Evolutionary conservation across 1,284 basidiomycete genomes (phyloP).

Genomic region (Pterula multifida): DNA sequence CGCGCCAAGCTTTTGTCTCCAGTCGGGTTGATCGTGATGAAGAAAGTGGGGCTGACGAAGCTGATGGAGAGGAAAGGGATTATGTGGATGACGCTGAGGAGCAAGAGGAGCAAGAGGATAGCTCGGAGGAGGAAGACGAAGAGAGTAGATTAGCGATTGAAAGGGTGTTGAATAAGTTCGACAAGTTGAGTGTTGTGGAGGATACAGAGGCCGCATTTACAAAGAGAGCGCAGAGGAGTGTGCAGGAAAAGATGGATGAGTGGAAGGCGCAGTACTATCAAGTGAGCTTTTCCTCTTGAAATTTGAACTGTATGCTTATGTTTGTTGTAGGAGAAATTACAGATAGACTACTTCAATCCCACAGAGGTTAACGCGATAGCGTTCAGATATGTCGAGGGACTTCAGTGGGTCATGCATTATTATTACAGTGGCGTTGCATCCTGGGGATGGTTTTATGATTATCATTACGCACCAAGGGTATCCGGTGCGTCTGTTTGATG

Average conservation of each 20-base stretch:
- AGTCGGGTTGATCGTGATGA: constrained; percentile 19
- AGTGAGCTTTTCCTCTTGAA: constrained; percentile 25
- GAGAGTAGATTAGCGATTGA: constrained; percentile 65
- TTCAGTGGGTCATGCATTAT: constrained; percentile 99
- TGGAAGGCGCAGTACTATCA: constrained; percentile 91
- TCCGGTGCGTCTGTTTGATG: constrained; percentile 47
- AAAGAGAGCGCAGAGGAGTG: constrained; percentile 56
- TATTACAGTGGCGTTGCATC: constrained; percentile 96
- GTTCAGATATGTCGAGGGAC: constrained; percentile 83
- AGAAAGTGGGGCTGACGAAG: constrained; percentile 22
- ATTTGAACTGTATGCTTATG: constrained; percentile 1
- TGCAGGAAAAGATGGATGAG: constrained; percentile 79
- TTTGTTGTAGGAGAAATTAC: constrained; percentile 60
- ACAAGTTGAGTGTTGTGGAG: constrained; percentile 64
- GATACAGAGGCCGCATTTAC: constrained; percentile 70
- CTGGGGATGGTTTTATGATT: constrained; percentile 99
- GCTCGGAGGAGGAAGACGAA: constrained; percentile 37
- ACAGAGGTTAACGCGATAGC: constrained; percentile 57
- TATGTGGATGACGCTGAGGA: constrained; percentile 6
- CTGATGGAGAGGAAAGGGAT: neutral
- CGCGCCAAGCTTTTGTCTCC: too few relatives aligned
- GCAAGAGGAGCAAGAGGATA: constrained; percentile 21
- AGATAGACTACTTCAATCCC: constrained; percentile 63
- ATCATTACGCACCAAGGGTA: constrained; percentile 93
- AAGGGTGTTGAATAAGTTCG: constrained; percentile 81